Percentiles rank a stretch among this genome's conserved stretches.
Evolutionary conservation across 2,329 filamentous ascomycete genomes (phyloP).

Genomic region (Trichoderma sp.): DNA sequence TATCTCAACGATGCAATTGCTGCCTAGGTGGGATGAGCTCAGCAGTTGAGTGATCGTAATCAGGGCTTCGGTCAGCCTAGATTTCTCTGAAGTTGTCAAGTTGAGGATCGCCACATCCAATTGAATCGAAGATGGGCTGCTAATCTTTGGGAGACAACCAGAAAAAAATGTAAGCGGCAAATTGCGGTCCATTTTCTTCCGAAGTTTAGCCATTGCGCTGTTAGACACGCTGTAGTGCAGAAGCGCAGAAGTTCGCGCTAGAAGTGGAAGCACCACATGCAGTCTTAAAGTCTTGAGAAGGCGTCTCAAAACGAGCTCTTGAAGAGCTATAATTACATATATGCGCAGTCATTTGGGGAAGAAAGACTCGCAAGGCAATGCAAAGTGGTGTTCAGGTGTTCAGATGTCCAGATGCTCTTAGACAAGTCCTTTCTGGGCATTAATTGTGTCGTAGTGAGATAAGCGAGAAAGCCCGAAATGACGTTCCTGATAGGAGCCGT

Average conservation of each 20-base stretch:
- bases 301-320: neutral
- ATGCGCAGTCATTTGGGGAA: neutral
- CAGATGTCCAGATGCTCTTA: too few species aligned
- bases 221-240: neutral
- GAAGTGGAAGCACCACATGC: too few species aligned
- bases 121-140: neutral
- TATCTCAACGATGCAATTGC: neutral
- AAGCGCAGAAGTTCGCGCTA: neutral
- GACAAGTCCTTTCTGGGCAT: neutral
- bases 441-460: slow-evolving; percentile 13
- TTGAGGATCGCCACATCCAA: neutral
- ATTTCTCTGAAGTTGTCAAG: neutral
- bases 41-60: neutral
- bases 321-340: neutral
- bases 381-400: neutral
- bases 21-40: too few species aligned
- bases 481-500: neutral
- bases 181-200: slow-evolving; percentile 6
- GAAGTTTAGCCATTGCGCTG: slow-evolving; percentile 20
- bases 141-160: neutral
- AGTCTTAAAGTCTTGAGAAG: neutral
- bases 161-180: slow-evolving; percentile 13
- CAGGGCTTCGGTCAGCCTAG: too few species aligned
- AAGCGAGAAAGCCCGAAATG: slow-evolving; percentile 18
- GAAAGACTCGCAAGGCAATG: neutral